These are phyloP conservation scores for Leptomonas pyrrhocoris DNA, from an alignment of 208 protist genomes.

Conservation along the genomic window DNA sequence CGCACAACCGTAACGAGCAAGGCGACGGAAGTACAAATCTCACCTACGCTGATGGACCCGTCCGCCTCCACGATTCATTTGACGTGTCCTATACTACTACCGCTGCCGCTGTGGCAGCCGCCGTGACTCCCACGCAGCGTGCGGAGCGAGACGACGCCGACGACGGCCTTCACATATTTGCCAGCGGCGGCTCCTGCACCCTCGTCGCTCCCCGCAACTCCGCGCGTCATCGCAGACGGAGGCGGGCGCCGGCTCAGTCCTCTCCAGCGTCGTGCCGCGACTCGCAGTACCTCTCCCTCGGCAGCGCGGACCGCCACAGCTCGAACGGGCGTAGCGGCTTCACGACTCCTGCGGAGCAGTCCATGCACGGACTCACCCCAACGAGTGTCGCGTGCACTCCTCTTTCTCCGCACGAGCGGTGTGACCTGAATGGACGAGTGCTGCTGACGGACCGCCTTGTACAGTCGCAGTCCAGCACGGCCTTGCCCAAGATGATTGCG, in stretches of 20 bases:
- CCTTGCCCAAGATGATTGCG: conserved; percentile 21
- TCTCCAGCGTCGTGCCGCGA: neutral
- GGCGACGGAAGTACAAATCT: neutral
- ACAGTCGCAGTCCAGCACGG: conserved; percentile 11
- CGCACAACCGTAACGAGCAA: neutral
- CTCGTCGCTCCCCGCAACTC: neutral
- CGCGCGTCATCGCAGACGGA: neutral
- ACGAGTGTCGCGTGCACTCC: neutral
- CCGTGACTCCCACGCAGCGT: neutral
- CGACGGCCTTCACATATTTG: neutral
- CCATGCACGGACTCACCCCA: neutral
- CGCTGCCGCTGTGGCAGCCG: too few species aligned
- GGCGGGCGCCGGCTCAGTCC: neutral
- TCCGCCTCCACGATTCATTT: neutral
- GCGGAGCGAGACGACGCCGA: neutral
- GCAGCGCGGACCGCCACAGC: neutral
- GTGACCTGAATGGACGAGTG: conserved; percentile 10
- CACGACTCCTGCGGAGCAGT: neutral
- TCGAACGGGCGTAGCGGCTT: neutral
- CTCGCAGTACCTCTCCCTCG: neutral
- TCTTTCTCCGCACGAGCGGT: neutral
- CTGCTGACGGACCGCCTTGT: conserved; percentile 28
- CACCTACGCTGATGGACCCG: neutral
- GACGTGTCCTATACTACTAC: too few species aligned
- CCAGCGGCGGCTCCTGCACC: neutral